Evolutionary conservation across 2,329 filamentous ascomycete genomes (phyloP), one percentile per base, ranked within the genome.

Genomic region (Trichoderma endophyticum): DNA sequence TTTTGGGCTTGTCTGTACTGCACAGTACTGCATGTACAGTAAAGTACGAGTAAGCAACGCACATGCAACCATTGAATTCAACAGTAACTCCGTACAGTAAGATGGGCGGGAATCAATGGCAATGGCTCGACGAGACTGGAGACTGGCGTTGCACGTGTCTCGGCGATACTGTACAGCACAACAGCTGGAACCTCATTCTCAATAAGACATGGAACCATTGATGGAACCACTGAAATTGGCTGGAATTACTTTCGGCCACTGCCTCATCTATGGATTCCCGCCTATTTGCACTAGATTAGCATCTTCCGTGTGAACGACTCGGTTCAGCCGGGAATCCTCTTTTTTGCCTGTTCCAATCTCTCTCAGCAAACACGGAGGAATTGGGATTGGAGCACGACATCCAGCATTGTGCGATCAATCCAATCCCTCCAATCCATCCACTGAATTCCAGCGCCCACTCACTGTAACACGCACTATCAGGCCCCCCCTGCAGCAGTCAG

Each of bases 401-500:
- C 32, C 36, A 43, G 61, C n/a, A 43, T 12, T 64, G 24, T 48
- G 54, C 6, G 24, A 34, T 51, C 43, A 51, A 18, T 4, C 32
- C 32, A 34, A 36, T 36, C 26, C 54, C 28, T 24, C 8, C 26
- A 6, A 18, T n/a, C 28, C 30, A 8, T 36, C 28, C 21, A 21
- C 21, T 11, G 24, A 59, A 68, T 68, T 68, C 64, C 65, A 60
- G 56, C 26, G 65, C 65, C 34, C 65, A 43, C 48, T 28, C 43
- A 15, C 63, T 66, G 43, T 56, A 51, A 12, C 39, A 15, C 36
- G n/a, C 39, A 51, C 39, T 15, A 54, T 57, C 64, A 28, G n/a
- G 9, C 21, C 64, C 64, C 64, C 64, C 66, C 66, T 70, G 66
- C 57, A 70, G 57, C 56, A 62, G 63, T 51, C 56, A 61, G 66